A percentile compares a stretch with the other conserved stretches of the same genome.
phyloP scores from a whole-genome alignment of 768 basidiomycete species.

The Rhizopogon salebrosus region DNA sequence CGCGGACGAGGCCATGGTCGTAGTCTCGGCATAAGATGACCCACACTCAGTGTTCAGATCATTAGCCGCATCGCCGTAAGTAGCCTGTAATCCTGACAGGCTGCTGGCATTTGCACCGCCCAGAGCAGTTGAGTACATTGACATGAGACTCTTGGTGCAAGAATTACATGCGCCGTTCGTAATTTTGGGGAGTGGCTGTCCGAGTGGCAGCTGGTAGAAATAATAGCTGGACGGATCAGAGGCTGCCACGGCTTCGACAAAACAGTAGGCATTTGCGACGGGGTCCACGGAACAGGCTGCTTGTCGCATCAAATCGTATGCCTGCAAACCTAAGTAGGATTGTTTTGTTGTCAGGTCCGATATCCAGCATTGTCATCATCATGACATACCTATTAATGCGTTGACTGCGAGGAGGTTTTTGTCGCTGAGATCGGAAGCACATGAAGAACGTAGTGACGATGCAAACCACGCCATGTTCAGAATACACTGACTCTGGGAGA shows the following conservation, averaged over 20 bases:
- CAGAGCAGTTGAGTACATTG: constrained; percentile 44
- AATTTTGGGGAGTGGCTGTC: constrained; percentile 44
- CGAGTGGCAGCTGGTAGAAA: constrained; percentile 66
- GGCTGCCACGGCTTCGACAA: constrained; percentile 54
- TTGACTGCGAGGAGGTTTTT: constrained; percentile 46
- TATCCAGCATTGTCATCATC: neutral
- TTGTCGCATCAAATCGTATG: constrained; percentile 58
- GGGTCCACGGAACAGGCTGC: constrained; percentile 58
- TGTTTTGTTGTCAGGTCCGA: neutral
- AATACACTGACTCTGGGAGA: constrained; percentile 45
- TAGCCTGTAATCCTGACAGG: constrained; percentile 35
- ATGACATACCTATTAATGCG: constrained; percentile 50
- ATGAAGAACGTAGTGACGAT: constrained; percentile 40
- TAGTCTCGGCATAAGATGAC: constrained; percentile 33
- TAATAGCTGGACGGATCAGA: constrained; percentile 63
- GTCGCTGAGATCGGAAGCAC: constrained; percentile 49
- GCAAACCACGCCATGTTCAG: constrained; percentile 67
- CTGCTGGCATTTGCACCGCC: constrained; percentile 26
- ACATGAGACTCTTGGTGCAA: constrained; percentile 60
- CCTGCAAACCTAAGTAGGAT: constrained; percentile 45
- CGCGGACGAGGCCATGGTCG: constrained; percentile 12
- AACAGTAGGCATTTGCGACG: constrained; percentile 65
- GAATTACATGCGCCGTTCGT: constrained; percentile 53
- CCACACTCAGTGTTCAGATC: constrained; percentile 49
- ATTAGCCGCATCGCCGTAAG: constrained; percentile 45